Base-by-base conservation (phyloP, 2,329 filamentous ascomycete genomes). In the Cyanodermella asteris region DNA sequence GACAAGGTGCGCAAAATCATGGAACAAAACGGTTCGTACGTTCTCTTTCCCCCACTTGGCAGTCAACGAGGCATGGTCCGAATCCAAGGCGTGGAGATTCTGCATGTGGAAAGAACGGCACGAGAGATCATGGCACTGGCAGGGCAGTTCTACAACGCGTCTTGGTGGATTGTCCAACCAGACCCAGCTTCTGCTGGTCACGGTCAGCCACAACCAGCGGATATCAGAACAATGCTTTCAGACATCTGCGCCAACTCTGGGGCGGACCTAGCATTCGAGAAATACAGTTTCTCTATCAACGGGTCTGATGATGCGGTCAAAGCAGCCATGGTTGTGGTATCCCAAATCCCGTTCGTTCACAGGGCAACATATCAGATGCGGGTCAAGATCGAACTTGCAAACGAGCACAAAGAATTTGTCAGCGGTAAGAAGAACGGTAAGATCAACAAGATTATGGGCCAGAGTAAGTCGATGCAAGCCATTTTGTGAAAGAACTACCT, bases 381-480 rank as follows among this genome's bases (percentile, higher is more conserved):
- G 28, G 84, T 97, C 44, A 94, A 94, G 59, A 91, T 97, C 34
- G 87, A 97, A 56, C 72, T 97, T 28, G 87, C 87, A 42, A 94
- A 94, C 43, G 87, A 97, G 54, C 87, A 97, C 58, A 97, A 97
- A 51, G 87, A 97, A 44, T 97, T 97, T 45, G 87, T 97, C 29
- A 93, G 82, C 38, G 87, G 87, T 38, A 97, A 97, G 61, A 97
- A 97, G 60, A 97, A 97, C 41, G 87, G 87, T 50, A 97, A 97
- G 56, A 97, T 97, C 51, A 97, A 97, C 61, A 97, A 97, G 61
- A 97, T 97, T 42, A 97, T 97, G 87, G 87, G 84, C 13, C 84
- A 94, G 50, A 93, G 82, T 65, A 50, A 36, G 59, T 45, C n/a
- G 10, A 14, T 19, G 14, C 13, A 11, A 7, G 18, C 12, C 20